These are phyloP conservation scores for Phyllosticta paracitricarpa DNA, from an alignment of 2,329 filamentous ascomycete genomes.

Conservation along the genomic window DNA sequence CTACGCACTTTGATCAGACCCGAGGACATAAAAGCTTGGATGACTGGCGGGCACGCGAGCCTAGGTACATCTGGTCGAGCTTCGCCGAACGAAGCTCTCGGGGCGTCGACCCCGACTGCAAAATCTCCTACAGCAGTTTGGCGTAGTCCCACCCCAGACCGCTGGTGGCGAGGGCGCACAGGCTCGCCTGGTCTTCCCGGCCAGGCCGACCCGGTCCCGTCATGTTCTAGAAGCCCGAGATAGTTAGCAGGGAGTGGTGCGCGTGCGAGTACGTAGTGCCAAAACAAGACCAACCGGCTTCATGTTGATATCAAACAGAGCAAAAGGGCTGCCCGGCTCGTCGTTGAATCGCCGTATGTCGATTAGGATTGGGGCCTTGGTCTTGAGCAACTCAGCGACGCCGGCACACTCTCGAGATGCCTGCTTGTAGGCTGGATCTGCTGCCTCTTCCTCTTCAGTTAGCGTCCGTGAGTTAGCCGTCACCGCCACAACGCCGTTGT, in stretches of 20 bases:
- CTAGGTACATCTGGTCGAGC: not conserved
- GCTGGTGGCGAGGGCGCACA: conserved; percentile 35
- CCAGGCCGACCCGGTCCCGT: conserved; percentile 39
- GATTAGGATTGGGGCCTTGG: conserved; percentile 38
- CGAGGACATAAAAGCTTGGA: too few species aligned
- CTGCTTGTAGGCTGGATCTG: conserved; percentile 23
- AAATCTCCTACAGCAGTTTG: conserved; percentile 28
- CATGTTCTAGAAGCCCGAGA: conserved; percentile 30
- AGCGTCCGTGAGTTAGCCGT: conserved; percentile 38
- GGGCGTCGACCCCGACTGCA: conserved; percentile 13
- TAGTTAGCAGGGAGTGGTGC: not conserved
- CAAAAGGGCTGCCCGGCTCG: conserved; percentile 27
- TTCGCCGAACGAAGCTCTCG: not conserved
- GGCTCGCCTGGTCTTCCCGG: conserved; percentile 38
- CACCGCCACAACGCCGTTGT: conserved; percentile 40
- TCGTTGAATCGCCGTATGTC: conserved; percentile 34
- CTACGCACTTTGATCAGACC: too few species aligned
- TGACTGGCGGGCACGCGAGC: too few species aligned
- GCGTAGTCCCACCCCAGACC: conserved; percentile 36
- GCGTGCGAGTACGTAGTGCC: not conserved
- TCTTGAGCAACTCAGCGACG: conserved; percentile 30
- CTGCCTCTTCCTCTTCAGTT: conserved; percentile 19
- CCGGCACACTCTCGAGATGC: conserved; percentile 31
- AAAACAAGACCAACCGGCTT: conserved; percentile 33
- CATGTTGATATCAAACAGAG: conserved; percentile 44